These are phyloP conservation scores for Fraxinus xanthoxyloides DNA, from an alignment of 305 asterid genomes.

Conservation along the genomic window DNA sequence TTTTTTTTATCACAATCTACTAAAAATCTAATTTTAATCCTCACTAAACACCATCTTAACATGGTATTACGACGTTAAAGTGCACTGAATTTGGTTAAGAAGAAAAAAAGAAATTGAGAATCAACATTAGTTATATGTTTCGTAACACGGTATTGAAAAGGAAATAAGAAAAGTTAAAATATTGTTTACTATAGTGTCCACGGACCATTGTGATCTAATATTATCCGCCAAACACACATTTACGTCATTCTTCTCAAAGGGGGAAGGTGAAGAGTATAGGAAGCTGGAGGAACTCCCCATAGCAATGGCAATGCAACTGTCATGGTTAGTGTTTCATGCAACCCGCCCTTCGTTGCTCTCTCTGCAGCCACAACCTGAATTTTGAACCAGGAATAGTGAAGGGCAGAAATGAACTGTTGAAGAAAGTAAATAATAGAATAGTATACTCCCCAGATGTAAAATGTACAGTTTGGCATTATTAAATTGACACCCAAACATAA, in stretches of 20 bases:
- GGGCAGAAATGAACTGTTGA: neutral
- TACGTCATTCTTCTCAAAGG: neutral
- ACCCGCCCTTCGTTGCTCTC: conserved; percentile 64
- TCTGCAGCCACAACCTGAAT: conserved; percentile 75
- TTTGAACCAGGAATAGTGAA: neutral
- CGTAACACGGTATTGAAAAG: neutral
- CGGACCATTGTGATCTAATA: neutral
- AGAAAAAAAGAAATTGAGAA: neutral
- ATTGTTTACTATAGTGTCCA: neutral
- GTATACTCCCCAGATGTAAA: neutral
- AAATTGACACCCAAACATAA: neutral
- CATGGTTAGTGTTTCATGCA: conserved; percentile 88
- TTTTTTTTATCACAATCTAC: too few species aligned
- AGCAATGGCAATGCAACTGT: conserved; percentile 89
- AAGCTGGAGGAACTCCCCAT: conserved; percentile 99
- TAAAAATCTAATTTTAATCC: too few species aligned
- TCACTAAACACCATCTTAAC: too few species aligned
- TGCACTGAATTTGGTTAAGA: too few species aligned
- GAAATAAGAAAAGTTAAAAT: too few species aligned
- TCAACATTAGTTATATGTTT: neutral
- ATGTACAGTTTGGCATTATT: neutral
- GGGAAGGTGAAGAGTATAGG: conserved; percentile 77
- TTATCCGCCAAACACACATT: neutral
- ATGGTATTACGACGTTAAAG: neutral
- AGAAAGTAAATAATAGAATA: neutral